phyloP scores from a whole-genome alignment of 164 flowering plant species.

The Santalum album region DNA sequence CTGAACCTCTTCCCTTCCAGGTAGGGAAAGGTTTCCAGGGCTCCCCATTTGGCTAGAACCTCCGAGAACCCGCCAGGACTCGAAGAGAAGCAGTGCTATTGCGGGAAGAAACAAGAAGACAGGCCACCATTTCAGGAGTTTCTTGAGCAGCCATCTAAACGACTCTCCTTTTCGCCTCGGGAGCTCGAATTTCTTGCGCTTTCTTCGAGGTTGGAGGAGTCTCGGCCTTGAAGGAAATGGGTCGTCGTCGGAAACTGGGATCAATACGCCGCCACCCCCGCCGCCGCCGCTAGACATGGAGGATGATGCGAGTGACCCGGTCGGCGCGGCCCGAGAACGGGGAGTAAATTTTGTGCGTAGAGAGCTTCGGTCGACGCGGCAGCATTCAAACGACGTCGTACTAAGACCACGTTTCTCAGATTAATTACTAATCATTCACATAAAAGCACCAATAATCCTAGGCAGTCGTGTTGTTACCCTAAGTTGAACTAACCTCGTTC shows the following conservation, averaged over 20 bases:
- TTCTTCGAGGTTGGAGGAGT: not conserved
- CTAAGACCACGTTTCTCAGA: no score
- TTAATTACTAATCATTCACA: no score
- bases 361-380: no score
- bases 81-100: not conserved
- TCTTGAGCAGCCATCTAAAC: not conserved
- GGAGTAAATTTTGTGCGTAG: no score
- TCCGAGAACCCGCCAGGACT: not conserved
- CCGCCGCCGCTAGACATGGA: not conserved
- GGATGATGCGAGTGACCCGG: no score
- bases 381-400: no score
- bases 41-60: not conserved
- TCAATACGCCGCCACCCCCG: not conserved
- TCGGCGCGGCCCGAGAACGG: no score
- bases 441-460: no score
- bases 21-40: not conserved
- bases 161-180: not conserved
- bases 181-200: not conserved
- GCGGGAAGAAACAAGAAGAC: not conserved
- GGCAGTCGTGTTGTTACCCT: no score
- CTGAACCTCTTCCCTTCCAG: not conserved
- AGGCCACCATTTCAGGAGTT: not conserved
- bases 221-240: not conserved
- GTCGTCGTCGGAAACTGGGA: not conserved
- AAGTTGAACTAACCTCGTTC: no score